Percentiles rank a stretch among this genome's conserved stretches.
These are phyloP conservation scores for Chalaropsis thielavioides DNA, from an alignment of 2,329 filamentous ascomycete genomes.

Conservation along the genomic window DNA sequence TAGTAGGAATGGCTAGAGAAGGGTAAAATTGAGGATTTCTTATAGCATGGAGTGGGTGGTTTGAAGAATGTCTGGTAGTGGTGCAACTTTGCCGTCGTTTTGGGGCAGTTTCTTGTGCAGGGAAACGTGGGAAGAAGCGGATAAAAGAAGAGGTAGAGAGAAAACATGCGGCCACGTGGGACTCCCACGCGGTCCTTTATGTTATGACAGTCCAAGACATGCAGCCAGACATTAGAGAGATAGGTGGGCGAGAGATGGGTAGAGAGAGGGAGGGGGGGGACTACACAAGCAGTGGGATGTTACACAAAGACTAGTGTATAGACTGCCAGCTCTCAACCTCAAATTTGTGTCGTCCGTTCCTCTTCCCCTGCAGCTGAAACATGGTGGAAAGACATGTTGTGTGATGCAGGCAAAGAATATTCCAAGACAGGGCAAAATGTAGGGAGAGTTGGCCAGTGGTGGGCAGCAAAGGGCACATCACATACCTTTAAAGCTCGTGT, in stretches of 20 bases:
- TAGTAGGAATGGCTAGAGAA: slow-evolving; percentile 9
- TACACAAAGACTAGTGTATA: background rate
- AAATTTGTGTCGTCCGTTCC: slow-evolving; percentile 2
- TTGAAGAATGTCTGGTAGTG: background rate
- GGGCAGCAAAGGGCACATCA: background rate
- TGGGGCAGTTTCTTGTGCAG: background rate
- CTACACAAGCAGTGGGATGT: background rate
- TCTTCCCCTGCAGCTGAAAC: slow-evolving; percentile 12
- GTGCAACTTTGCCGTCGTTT: background rate
- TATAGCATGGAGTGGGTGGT: slow-evolving; percentile 1
- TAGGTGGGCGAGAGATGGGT: background rate
- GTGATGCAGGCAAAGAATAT: slow-evolving; percentile 4
- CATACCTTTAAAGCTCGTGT: slow-evolving; percentile 6
- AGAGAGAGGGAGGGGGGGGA: background rate
- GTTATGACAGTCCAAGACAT: background rate
- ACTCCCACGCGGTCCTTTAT: background rate
- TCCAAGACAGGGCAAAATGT: background rate
- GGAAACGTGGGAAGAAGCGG: background rate
- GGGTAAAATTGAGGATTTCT: background rate
- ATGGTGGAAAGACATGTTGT: background rate
- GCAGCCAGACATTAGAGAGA: background rate
- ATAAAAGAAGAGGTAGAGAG: background rate
- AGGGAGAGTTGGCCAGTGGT: background rate
- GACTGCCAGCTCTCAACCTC: background rate
- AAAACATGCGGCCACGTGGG: background rate